phyloP scores from a whole-genome alignment of 495 filamentous ascomycete genomes.

The Viridothelium virens region DNA sequence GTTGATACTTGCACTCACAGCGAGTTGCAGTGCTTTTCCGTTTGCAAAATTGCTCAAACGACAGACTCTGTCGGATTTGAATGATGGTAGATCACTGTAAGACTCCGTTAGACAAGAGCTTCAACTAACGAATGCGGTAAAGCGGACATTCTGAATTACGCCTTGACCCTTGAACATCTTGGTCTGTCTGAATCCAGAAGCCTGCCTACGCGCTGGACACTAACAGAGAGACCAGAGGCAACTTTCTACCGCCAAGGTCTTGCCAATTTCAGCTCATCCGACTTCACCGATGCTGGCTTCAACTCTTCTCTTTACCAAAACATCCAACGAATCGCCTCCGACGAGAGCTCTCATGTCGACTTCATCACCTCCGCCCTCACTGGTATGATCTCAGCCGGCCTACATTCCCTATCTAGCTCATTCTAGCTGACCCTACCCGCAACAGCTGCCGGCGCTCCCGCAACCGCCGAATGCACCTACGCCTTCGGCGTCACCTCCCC shows the following conservation, averaged over 20 bases:
- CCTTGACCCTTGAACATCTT: conserved; percentile 44
- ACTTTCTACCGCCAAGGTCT: conserved; percentile 51
- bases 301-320: conserved; percentile 45
- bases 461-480: conserved; percentile 51
- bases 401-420: not conserved
- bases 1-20: not conserved
- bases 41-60: conserved; percentile 14
- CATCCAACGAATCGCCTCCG: conserved; percentile 43
- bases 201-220: not conserved
- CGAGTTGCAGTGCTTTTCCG: not conserved
- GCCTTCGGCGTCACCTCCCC: conserved; percentile 47
- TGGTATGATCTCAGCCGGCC: conserved; percentile 9
- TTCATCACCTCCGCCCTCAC: conserved; percentile 47
- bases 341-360: conserved; percentile 51
- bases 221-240: conserved; percentile 28
- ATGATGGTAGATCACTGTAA: conserved; percentile 13
- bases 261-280: conserved; percentile 44
- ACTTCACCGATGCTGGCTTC: conserved; percentile 49
- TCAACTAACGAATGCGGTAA: not conserved
- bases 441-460: conserved; percentile 38
- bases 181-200: conserved; percentile 16
- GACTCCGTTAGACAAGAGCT: not conserved
- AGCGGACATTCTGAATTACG: conserved; percentile 33
- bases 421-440: conserved; percentile 13
- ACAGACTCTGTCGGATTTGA: conserved; percentile 19